Evolutionary conservation across 306 rosid species (phyloP).

Genomic region (Dryas drummondii): DNA sequence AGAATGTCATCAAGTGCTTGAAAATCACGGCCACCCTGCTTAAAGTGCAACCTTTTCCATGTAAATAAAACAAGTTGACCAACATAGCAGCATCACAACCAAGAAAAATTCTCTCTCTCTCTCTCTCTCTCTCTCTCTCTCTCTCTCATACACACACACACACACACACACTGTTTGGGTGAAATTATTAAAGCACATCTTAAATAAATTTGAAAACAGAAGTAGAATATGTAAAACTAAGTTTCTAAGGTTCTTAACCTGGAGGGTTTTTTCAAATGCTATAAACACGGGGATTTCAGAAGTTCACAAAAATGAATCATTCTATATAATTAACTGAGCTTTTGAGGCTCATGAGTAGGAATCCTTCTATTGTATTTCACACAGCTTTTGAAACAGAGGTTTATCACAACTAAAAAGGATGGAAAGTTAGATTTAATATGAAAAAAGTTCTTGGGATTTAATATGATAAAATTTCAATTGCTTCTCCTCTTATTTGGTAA

Average conservation of each 20-base stretch:
- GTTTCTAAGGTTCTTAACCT: neutral
- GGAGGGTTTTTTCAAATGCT: neutral
- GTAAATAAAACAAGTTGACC: neutral
- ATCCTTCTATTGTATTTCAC: neutral
- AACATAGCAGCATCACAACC: neutral
- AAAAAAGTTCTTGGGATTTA: neutral
- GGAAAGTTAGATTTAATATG: neutral
- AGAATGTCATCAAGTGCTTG: constrained; percentile 16
- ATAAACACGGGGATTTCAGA: neutral
- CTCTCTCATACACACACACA: no score
- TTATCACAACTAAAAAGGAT: neutral
- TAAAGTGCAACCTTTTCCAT: neutral
- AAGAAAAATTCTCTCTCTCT: neutral
- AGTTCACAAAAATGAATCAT: neutral
- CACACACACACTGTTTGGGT: neutral
- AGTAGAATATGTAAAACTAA: neutral
- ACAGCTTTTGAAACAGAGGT: neutral
- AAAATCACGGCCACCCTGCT: constrained; percentile 18
- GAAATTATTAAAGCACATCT: neutral
- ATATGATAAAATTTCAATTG: neutral
- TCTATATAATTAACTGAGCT: neutral
- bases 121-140: neutral
- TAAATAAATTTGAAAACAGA: neutral
- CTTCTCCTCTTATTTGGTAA: neutral
- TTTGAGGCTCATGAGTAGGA: neutral